Base-by-base conservation (phyloP, 2,329 filamentous ascomycete species). In the Fusarium humuli region DNA sequence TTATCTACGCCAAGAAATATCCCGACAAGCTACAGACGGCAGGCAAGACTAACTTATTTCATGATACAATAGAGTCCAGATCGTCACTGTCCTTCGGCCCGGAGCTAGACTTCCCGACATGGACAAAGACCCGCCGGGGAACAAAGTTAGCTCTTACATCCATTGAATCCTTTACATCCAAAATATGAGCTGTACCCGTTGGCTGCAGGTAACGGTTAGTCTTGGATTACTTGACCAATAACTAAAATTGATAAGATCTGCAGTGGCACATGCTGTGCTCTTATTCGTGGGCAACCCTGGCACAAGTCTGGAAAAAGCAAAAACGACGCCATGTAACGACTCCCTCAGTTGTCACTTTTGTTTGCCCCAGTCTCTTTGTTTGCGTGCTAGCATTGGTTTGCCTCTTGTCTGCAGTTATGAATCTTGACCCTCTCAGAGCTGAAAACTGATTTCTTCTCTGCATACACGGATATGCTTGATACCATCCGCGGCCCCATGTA, bases 1-100 rank as follows among this genome's bases (percentile, higher is more conserved):
- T 30, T 27, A 25, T 47, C 18, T 18, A 55, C 37, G 42, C 48
- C 57, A 64, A 61, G 57, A 23, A 40, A 29, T 16, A 20, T 27
- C 29, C 46, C 27, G 34, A 37, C 34, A 37, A 7, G 18, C 34
- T 37, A 37, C 34, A 7, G 34, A 37, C 34, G 34, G 34, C 34
- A 37, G 34, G 34, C 34, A 37, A n/a, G 34, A 37, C 34, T 37
- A 37, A 3, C 34, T 18, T 2, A 12, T 11, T n/a, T n/a, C 6
- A n/a, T 37, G 34, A 37, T 37, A 37, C 18, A 37, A 37, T 37
- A 41, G 18, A 25, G n/a, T 29, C 18, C 48, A 6, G 5, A 40
- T 40, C 48, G 10, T 32, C 48, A 20, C 22, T 20, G 7, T 42
- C 7, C 20, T 16, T 40, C 10, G 20, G 10, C 9, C 13, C 49